Evolutionary conservation across 306 rosid species (phyloP), one percentile per base, ranked within the genome.

Genomic region (Dicorynia guianensis): DNA sequence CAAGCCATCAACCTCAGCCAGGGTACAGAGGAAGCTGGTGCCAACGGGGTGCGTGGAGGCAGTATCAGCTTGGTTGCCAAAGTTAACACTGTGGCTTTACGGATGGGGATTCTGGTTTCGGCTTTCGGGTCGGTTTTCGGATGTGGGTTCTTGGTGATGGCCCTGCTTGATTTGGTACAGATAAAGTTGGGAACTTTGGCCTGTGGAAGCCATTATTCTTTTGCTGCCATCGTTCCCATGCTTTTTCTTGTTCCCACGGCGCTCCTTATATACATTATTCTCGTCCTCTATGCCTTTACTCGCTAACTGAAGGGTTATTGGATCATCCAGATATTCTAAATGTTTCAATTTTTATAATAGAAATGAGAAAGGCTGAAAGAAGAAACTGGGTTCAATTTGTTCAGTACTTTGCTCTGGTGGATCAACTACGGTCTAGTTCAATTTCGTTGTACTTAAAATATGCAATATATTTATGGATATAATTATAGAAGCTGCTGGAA

Each of bases 61-160:
- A 18, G 61, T 47, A 42, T 72, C 33, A 86, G 83, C 18, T 55
- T 78, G 5, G 58, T 72, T 0, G 86, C 35, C 13, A 77, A 83
- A 55, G 84, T 90, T 43, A 87, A 86, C 75, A 54, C 61, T 11
- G 79, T 72, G 42, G 88, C 62, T 40, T 59, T 94, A 82, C 56
- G 96, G 20, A 46, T 82, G 18, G 97, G 96, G 50, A 90, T 79
- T n/a, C 71, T 92, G 20, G 83, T 84, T 72, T 95, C 93, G 43
- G 97, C 88, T 5, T 40, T 87, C 4, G 96, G 97, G 8, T 92
- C 95, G 34, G 92, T 90, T 61, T 84, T 80, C 14, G 96, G 97
- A 13, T 95, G 93, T 39, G 97, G 87, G 74, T 95, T 94, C 47
- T 84, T 94, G 91, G 87, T 89, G 69, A 68, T 86, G 87, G 96